Evolutionary conservation across 495 filamentous ascomycete genomes (phyloP), one percentile per base, ranked within the genome.

Genomic region (Bacidia rubella): DNA sequence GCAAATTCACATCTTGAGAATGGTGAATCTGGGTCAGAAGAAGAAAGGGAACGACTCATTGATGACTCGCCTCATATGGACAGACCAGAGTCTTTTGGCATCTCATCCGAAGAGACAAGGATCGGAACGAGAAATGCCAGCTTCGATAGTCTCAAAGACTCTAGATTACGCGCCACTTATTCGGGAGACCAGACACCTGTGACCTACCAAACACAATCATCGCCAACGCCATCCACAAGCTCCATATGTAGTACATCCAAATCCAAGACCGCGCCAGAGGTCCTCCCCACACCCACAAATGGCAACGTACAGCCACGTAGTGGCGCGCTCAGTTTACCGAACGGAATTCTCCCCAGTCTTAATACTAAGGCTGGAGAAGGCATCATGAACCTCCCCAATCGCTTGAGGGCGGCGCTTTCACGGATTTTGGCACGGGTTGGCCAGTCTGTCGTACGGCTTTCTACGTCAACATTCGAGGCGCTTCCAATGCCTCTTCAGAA

Each of bases 21-120:
- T 55, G 86, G 85, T 22, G 74, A 71, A 51, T 83, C 86, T 55
- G 75, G 82, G 29, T 73, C 72, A 3, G 67, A 71, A 1, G 69
- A 73, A 44, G 58, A 65, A 41, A 52, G 57, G 35, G 51, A 58
- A 41, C 60, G 66, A 32, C 53, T 66, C 21, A 56, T 68, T 22
- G 57, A 62, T 24, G 46, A 58, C 29, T 29, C 59, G 23, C 51
- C 44, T 1, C 52, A 57, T 11, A 51, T 56, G 23, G 60, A 59
- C 17, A 53, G 49, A 44, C 61, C 59, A 11, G 72, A 73, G 39
- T 57, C 57, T n/a, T 72, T 70, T 7, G 69, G 67, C 7, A 58
- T 47, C 44, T 59, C 55, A 44, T 66, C 65, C 51, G 55, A 58
- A 12, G 59, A 57, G 46, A 56, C 56, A 3, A 51, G 35, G 11